phyloP scores from a whole-genome alignment of 768 basidiomycete genomes.

The Pleurotus salmoneostramineus region DNA sequence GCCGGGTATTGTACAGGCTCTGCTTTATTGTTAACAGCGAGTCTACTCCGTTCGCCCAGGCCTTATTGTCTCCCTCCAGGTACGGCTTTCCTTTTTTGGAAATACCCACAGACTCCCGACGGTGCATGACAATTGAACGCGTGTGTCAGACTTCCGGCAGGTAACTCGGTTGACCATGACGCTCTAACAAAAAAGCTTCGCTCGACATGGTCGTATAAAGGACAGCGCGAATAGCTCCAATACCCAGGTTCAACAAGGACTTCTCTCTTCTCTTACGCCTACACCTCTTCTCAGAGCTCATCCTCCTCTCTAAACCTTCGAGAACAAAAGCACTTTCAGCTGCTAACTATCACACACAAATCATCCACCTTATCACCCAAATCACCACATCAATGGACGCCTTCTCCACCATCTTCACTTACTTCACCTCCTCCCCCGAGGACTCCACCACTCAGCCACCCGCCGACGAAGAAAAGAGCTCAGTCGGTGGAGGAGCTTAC shows the following conservation, averaged over 20 bases:
- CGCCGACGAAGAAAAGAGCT: constrained; percentile 1
- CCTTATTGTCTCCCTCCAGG: constrained; percentile 3
- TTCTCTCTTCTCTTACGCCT: not conserved
- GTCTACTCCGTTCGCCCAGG: not conserved
- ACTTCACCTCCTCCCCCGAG: constrained; percentile 6
- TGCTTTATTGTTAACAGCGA: constrained; percentile 8
- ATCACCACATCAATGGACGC: constrained; percentile 2
- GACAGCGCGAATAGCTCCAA: not conserved
- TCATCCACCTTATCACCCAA: not conserved
- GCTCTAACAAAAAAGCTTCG: not conserved
- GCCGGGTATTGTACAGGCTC: constrained; percentile 3
- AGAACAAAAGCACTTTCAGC: not conserved
- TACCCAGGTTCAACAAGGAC: not conserved
- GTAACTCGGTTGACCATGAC: not conserved
- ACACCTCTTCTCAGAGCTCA: not conserved
- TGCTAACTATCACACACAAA: not conserved
- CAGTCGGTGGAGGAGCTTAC: constrained; percentile 3
- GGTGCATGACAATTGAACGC: constrained; percentile 1
- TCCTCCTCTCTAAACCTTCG: not conserved
- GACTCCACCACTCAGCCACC: constrained; percentile 4
- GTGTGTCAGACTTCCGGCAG: not conserved
- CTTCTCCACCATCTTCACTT: constrained; percentile 4
- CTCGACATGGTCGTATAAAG: not conserved
- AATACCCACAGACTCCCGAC: not conserved
- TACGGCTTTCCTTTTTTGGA: not conserved